Percentiles rank a stretch among this genome's conserved stretches.
These are phyloP conservation scores for Chiua virens DNA, from an alignment of 768 basidiomycete genomes.

Conservation along the genomic window DNA sequence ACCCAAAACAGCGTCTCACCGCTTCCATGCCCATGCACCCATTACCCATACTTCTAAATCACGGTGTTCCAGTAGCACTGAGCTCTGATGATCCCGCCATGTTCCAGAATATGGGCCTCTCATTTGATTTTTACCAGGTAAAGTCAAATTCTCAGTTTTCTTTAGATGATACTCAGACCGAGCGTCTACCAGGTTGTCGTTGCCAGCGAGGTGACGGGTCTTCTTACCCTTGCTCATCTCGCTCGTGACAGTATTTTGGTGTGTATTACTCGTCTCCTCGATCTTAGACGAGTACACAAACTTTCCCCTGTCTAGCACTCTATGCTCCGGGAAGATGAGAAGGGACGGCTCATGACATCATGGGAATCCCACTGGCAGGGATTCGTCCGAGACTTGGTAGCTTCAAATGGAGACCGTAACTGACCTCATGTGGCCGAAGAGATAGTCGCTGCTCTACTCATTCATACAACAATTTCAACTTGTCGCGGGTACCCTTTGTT, in stretches of 20 bases:
- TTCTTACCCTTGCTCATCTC: conserved; percentile 59
- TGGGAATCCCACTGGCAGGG: conserved; percentile 52
- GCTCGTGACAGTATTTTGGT: conserved; percentile 70
- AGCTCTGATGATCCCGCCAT: conserved; percentile 76
- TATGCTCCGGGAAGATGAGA: conserved; percentile 47
- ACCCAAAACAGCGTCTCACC: conserved; percentile 54
- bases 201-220: conserved; percentile 63
- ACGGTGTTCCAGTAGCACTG: conserved; percentile 70
- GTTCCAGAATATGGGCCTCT: conserved; percentile 77
- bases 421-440: background rate
- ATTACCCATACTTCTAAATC: conserved; percentile 66
- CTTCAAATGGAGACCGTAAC: background rate
- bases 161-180: background rate
- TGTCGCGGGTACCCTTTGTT: too few relatives aligned
- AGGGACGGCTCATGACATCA: conserved; percentile 37
- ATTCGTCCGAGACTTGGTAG: conserved; percentile 42
- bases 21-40: conserved; percentile 83
- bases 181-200: conserved; percentile 53
- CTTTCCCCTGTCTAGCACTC: conserved; percentile 46
- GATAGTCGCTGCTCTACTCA: background rate
- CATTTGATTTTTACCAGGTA: conserved; percentile 79
- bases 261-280: background rate
- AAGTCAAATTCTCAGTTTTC: background rate
- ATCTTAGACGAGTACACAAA: background rate
- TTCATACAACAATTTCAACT: too few relatives aligned